Evolutionary conservation across 139 green algal genomes (phyloP), one percentile per base, ranked within the genome.

Genomic region (Pseudopediastrum boryanum): DNA sequence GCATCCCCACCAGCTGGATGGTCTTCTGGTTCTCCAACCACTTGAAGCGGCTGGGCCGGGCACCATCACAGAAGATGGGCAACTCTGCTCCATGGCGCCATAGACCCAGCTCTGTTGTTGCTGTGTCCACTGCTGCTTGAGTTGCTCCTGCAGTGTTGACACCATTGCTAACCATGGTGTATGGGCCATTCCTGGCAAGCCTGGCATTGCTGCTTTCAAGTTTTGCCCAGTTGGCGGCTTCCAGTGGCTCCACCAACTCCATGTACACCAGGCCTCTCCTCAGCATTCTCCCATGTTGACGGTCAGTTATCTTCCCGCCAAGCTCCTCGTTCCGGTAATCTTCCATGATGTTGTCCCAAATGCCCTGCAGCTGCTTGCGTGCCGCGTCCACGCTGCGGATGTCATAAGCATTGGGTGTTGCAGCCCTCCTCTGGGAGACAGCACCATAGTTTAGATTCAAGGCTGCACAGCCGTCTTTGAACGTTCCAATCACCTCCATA

Each of bases 291-390:
- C 61, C 31, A 16, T 70, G 61, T 16, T 39, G 61, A 19, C 7
- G 8, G 61, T 41, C 21, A 16, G 27, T 41, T 35, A 70, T 70
- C 35, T 12, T 9, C 25, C 61, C 61, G 25, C 61, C 61, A 19
- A 70, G 31, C 61, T 42, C 16, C 12, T 70, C 2, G 23, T 35
- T 36, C 12, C 61, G 23, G 27, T 70, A 70, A 29, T 70, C 61
- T 27, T 70, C 61, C 21, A 70, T 42, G 8, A 70, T 70, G 61
- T 70, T 70, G 27, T 70, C 61, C 61, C 61, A 70, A 12, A 70
- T 70, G 23, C 61, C 61, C n/a, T 70, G 61, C 61, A 70, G 31
- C 61, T 42, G 25, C 61, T 70, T 41, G 61, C 61, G 61, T 16
- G 61, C 44, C 35, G 44, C 44, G 8, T 70, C 1, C 16, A 36